Base-by-base conservation (phyloP, 108 stramenopile genomes). In the Discostella stelligeroides region DNA sequence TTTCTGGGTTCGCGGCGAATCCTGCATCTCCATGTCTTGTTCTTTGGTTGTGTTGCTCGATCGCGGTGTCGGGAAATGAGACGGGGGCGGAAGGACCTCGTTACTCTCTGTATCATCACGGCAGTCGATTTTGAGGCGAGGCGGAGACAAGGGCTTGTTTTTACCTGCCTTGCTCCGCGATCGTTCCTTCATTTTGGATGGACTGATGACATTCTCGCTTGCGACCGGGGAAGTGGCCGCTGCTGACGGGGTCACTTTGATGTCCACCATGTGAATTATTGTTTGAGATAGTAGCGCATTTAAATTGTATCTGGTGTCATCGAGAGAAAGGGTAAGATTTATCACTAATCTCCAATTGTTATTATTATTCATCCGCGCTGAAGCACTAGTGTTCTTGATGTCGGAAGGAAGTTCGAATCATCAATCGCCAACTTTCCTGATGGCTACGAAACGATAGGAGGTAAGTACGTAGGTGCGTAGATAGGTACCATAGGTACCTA, bases 1-100 rank as follows among this genome's bases (percentile, higher is more conserved):
- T 13, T 51, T 40, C 29, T 73, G 56, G 46, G 63, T 41, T 21
- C 63, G 43, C 2, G 72, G 72, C 17, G 72, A 73, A 27, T 64
- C 63, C 11, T 37, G 29, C 34, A 6, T 3, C 34, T 34, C 34
- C 34, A 34, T 34, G 6, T 34, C 34, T 34, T 34, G 34, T 34
- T 34, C 34, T 34, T 34, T 34, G 34, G 34, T 34, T 5, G 6
- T 34, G 6, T 34, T 34, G 6, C 34, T 34, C 34, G 34, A 34
- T 34, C 34, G 34, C 34, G 34, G 34, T 34, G 34, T 34, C 3
- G 34, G 34, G 5, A 34, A 6, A 34, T 34, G 34, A 3, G 34
- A 34, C 3, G 34, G 5, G 34, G 15, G 7, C 5, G 43, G 43
- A 4, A n/a, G 43, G 2, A 10, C 15, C 4, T 13, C 13, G 1